These are phyloP conservation scores for Umbelopsis sp. DNA, from an alignment of 371 early-diverging fungal species.

Conservation along the genomic window DNA sequence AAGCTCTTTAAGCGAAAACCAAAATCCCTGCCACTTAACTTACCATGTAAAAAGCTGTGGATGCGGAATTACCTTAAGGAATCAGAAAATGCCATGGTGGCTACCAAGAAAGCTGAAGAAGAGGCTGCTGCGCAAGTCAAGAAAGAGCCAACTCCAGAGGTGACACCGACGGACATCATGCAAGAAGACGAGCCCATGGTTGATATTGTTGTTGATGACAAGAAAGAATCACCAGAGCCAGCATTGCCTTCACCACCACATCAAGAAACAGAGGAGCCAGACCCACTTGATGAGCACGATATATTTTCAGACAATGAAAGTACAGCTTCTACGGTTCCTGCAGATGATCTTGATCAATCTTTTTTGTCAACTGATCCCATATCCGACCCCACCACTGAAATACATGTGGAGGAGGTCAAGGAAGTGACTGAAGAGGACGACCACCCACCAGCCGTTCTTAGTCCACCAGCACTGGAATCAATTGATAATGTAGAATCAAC, in stretches of 20 bases:
- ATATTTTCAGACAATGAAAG: slow-evolving; percentile 16
- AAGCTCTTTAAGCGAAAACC: not conserved
- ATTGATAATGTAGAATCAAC: not conserved
- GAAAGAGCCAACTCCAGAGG: not conserved
- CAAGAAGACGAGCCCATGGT: not conserved
- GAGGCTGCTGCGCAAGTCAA: not conserved
- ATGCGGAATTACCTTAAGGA: slow-evolving; percentile 8
- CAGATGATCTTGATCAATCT: slow-evolving; percentile 8
- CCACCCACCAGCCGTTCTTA: not conserved
- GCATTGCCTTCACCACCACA: not conserved
- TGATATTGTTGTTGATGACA: slow-evolving; percentile 1
- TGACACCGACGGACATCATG: not conserved
- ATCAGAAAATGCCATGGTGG: not conserved
- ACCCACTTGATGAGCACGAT: not conserved
- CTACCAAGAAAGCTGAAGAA: slow-evolving; percentile 3
- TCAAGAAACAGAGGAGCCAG: too few relatives aligned
- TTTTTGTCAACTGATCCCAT: not conserved
- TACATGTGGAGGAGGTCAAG: not conserved
- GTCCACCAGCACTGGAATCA: not conserved
- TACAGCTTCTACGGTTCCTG: slow-evolving; percentile 8
- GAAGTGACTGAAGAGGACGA: not conserved
- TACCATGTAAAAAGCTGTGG: slow-evolving; percentile 8
- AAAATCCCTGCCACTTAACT: slow-evolving; percentile 4
- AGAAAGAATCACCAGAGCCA: not conserved
- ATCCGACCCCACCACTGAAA: too few relatives aligned